These are phyloP conservation scores for Colletotrichum nymphaeae DNA, from an alignment of 2,329 filamentous ascomycete genomes.

Conservation along the genomic window DNA sequence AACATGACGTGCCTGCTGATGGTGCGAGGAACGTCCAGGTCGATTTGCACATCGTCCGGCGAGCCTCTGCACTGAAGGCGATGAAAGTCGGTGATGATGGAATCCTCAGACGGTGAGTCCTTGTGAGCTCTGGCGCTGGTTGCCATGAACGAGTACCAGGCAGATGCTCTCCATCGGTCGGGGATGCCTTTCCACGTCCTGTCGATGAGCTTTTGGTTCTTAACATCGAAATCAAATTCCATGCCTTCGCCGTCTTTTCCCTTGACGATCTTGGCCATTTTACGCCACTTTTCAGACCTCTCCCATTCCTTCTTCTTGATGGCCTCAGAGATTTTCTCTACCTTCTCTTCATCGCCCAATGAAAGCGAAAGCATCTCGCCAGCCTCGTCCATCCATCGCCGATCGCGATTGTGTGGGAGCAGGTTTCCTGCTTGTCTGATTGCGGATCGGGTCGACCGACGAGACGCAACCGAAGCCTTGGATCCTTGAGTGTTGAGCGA, in stretches of 20 bases:
- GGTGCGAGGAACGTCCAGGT: slow-evolving; percentile 94
- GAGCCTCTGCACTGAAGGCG: slow-evolving; percentile 79
- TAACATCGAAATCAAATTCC: slow-evolving; percentile 82
- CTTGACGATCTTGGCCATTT: slow-evolving; percentile 71
- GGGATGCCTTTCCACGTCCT: slow-evolving; percentile 98
- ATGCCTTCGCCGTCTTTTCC: slow-evolving; percentile 67
- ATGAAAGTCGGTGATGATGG: slow-evolving; percentile 79
- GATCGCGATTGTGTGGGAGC: slow-evolving; percentile 70
- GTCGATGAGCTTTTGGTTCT: slow-evolving; percentile 86
- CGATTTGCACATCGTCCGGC: slow-evolving; percentile 95
- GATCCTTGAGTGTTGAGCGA: slow-evolving; percentile 70
- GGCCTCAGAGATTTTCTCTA: slow-evolving; percentile 63
- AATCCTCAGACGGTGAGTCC: slow-evolving; percentile 74
- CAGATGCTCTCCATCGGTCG: slow-evolving; percentile 91
- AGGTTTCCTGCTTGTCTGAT: slow-evolving; percentile 69
- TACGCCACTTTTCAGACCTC: slow-evolving; percentile 75
- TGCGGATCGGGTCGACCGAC: slow-evolving; percentile 65
- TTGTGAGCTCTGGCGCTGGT: slow-evolving; percentile 76
- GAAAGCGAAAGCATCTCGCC: slow-evolving; percentile 74
- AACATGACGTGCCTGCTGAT: slow-evolving; percentile 99
- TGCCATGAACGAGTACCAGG: slow-evolving; percentile 93
- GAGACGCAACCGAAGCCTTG: slow-evolving; percentile 61
- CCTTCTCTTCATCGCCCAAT: slow-evolving; percentile 68
- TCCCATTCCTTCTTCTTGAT: slow-evolving; percentile 72
- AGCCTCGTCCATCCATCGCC: slow-evolving; percentile 72